Evolutionary conservation across 805 yeast species (phyloP).

Genomic region (Suhomyces canberraensis): DNA sequence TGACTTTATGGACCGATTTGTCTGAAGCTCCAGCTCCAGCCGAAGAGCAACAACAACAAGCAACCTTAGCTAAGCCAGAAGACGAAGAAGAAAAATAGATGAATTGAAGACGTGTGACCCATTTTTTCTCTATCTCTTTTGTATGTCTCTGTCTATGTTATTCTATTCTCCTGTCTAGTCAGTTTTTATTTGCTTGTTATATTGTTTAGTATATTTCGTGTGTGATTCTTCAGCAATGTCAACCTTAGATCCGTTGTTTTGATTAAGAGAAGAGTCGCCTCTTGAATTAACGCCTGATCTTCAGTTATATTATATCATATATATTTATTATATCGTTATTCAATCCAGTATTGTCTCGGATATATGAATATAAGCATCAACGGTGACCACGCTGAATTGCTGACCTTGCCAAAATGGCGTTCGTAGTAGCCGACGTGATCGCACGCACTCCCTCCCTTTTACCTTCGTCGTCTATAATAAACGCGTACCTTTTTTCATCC

Average conservation of each 20-base stretch:
- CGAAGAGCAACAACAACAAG: constrained; percentile 25
- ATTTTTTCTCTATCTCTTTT: constrained; percentile 2
- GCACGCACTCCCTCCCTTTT: too few relatives aligned
- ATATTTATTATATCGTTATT: constrained; percentile 1
- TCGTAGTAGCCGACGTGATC: too few relatives aligned
- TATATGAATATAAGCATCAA: constrained; percentile 1
- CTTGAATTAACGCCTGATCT: constrained; percentile 5
- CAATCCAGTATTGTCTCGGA: constrained; percentile 1
- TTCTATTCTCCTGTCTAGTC: constrained; percentile 4
- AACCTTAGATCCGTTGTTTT: constrained; percentile 6
- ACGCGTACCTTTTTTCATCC: constrained; percentile 1
- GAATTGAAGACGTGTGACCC: constrained; percentile 1
- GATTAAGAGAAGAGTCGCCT: constrained; percentile 3
- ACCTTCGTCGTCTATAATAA: not conserved
- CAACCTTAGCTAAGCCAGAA: constrained; percentile 16
- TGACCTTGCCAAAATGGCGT: too few relatives aligned
- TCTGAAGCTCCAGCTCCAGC: constrained; percentile 62
- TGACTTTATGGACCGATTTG: constrained; percentile 98
- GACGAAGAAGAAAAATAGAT: constrained; percentile 23
- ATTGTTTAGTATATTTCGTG: constrained; percentile 6
- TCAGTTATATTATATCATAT: constrained; percentile 4
- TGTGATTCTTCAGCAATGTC: constrained; percentile 3
- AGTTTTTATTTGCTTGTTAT: constrained; percentile 5
- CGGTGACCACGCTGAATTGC: too few relatives aligned
- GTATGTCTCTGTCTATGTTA: constrained; percentile 4